Conservation (phyloP, 768 basidiomycete genomes). For the Rhodosporidiobolus sp. region DNA sequence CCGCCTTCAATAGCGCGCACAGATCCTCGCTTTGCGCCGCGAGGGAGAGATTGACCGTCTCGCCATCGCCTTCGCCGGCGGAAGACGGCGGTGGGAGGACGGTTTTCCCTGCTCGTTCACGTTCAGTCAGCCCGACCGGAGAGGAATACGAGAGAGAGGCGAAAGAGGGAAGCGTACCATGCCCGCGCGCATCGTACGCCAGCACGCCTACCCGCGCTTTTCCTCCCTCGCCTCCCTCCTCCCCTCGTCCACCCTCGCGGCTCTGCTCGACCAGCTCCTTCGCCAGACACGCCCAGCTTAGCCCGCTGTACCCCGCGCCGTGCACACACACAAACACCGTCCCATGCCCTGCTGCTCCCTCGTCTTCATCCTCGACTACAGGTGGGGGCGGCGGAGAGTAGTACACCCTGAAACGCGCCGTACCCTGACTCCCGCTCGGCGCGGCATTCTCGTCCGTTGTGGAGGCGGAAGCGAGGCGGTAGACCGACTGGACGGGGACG, state of each 20-base stretch:
- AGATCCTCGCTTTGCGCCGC: conserved; percentile 71
- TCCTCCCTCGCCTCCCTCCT: neutral
- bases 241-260: conserved; percentile 37
- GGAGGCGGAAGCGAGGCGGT: neutral
- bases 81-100: conserved; percentile 49
- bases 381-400: conserved; percentile 13
- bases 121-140: neutral
- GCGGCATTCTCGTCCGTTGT: neutral
- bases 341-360: conserved; percentile 41
- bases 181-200: conserved; percentile 75
- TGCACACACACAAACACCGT: conserved; percentile 89
- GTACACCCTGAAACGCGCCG: conserved; percentile 62
- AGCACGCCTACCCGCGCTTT: conserved; percentile 73
- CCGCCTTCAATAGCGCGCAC: conserved; percentile 61
- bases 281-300: conserved; percentile 88
- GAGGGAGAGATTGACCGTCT: conserved; percentile 64
- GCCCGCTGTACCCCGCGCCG: conserved; percentile 87
- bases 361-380: conserved; percentile 1
- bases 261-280: conserved; percentile 64
- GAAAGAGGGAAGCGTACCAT: conserved; percentile 60
- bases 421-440: conserved; percentile 47
- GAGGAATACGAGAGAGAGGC: neutral
- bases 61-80: conserved; percentile 46
- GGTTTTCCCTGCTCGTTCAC: conserved; percentile 62
- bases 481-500: conserved; percentile 52